phyloP scores from a whole-genome alignment of 148 eudicot species.

The Amaranthus hypochondriacus region DNA sequence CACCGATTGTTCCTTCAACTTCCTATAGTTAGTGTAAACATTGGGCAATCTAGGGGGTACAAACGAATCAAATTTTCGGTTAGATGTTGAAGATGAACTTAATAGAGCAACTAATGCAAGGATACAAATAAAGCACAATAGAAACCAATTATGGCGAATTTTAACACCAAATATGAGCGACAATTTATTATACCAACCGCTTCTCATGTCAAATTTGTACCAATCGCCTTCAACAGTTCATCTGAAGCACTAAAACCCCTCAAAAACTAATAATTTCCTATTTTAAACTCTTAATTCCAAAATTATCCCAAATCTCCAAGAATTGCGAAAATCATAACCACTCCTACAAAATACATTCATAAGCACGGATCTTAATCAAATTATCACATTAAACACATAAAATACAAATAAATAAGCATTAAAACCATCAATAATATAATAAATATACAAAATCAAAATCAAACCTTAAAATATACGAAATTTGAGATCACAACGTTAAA shows the following conservation, averaged over 20 bases:
- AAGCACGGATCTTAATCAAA: slow-evolving; percentile 15
- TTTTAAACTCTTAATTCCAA: background rate
- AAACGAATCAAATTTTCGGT: slow-evolving; percentile 40
- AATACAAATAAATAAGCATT: background rate
- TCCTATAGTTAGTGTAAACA: slow-evolving; percentile 54
- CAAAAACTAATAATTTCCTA: no score
- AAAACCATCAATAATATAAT: background rate
- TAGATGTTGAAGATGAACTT: slow-evolving; percentile 52
- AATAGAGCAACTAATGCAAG: slow-evolving; percentile 55
- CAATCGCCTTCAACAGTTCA: slow-evolving; percentile 24
- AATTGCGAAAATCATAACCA: slow-evolving; percentile 36
- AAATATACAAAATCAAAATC: background rate
- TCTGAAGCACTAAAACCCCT: background rate
- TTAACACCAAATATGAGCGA: slow-evolving; percentile 45
- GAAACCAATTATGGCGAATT: slow-evolving; percentile 64
- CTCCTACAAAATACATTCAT: background rate
- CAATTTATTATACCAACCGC: slow-evolving; percentile 55
- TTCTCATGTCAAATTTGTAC: slow-evolving; percentile 72
- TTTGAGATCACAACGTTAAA: slow-evolving; percentile 1
- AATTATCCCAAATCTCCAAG: slow-evolving; percentile 37
- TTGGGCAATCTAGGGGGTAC: slow-evolving; percentile 34
- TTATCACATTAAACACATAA: background rate
- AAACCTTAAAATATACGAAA: slow-evolving; percentile 11
- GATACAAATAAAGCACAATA: slow-evolving; percentile 52
- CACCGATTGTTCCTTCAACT: slow-evolving; percentile 72